A percentile compares a stretch with the other conserved stretches of the same genome.
These are phyloP conservation scores for Ogataea wickerhamii DNA, from an alignment of 805 yeast species.

Conservation along the genomic window DNA sequence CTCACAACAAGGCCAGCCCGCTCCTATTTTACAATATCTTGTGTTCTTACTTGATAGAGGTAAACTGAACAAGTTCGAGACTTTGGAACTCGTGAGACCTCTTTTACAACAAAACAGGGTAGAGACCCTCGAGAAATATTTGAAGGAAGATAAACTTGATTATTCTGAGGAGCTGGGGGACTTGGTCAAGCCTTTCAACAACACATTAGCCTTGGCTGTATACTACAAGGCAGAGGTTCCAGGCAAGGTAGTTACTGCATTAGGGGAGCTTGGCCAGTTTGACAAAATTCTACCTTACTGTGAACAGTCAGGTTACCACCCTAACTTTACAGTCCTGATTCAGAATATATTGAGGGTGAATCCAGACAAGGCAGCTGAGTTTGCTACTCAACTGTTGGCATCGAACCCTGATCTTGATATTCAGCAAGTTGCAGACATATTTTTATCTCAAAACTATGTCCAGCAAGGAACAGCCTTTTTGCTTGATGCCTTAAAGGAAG, in stretches of 20 bases:
- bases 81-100: slow-evolving; percentile 92
- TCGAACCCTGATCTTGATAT: slow-evolving; percentile 65
- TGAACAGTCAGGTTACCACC: slow-evolving; percentile 80
- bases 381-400: slow-evolving; percentile 80
- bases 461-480: slow-evolving; percentile 98
- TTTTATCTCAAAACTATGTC: slow-evolving; percentile 87
- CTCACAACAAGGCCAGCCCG: slow-evolving; percentile 89
- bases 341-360: slow-evolving; percentile 87
- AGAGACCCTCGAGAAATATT: slow-evolving; percentile 92
- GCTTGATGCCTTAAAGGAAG: slow-evolving; percentile 90
- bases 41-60: slow-evolving; percentile 91
- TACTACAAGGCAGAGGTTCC: slow-evolving; percentile 81
- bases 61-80: slow-evolving; percentile 85
- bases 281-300: slow-evolving; percentile 94
- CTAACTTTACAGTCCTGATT: slow-evolving; percentile 84
- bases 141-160: slow-evolving; percentile 90
- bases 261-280: slow-evolving; percentile 95
- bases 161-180: slow-evolving; percentile 98
- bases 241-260: slow-evolving; percentile 82
- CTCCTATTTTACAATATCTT: slow-evolving; percentile 91
- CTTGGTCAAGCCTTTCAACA: slow-evolving; percentile 82
- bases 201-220: slow-evolving; percentile 84
- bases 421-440: slow-evolving; percentile 87
- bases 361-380: slow-evolving; percentile 98
- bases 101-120: slow-evolving; percentile 93